These are phyloP conservation scores for Clonostachys rosea DNA, from an alignment of 2,329 filamentous ascomycete genomes.

Conservation along the genomic window DNA sequence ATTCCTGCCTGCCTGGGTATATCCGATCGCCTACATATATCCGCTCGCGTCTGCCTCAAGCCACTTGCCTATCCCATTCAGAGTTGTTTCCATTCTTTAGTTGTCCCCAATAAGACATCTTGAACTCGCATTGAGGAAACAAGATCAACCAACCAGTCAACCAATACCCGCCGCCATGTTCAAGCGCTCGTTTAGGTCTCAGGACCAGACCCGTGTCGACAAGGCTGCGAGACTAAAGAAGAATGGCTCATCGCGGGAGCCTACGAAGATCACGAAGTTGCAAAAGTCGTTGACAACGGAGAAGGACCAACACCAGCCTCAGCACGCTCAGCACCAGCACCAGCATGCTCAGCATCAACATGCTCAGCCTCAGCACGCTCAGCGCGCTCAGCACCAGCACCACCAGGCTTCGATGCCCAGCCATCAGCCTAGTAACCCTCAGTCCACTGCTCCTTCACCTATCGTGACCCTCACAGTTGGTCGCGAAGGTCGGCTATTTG, in stretches of 20 bases:
- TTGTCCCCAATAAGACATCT: neutral
- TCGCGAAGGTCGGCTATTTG: constrained; percentile 82
- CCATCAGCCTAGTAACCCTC: neutral
- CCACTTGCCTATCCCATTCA: neutral
- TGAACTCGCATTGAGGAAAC: no score
- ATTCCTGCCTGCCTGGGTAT: constrained; percentile 1
- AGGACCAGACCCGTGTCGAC: constrained; percentile 70
- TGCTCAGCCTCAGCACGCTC: constrained; percentile 4
- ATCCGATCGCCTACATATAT: no score
- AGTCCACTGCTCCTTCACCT: constrained; percentile 43
- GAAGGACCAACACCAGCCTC: constrained; percentile 22
- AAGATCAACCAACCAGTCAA: neutral
- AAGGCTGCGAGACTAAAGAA: constrained; percentile 82
- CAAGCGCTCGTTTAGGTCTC: constrained; percentile 83
- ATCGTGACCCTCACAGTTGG: constrained; percentile 87
- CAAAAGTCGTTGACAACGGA: constrained; percentile 66
- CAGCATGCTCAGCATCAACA: neutral
- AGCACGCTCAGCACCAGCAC: neutral
- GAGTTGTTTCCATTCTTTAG: neutral
- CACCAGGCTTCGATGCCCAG: constrained; percentile 2
- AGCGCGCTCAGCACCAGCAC: neutral
- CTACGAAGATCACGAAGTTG: constrained; percentile 76
- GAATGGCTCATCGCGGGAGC: constrained; percentile 55
- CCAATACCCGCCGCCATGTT: constrained; percentile 62
- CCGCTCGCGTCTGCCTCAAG: no score